phyloP scores from a whole-genome alignment of 23 red algal species.

The Cyanidium caldarium region DNA sequence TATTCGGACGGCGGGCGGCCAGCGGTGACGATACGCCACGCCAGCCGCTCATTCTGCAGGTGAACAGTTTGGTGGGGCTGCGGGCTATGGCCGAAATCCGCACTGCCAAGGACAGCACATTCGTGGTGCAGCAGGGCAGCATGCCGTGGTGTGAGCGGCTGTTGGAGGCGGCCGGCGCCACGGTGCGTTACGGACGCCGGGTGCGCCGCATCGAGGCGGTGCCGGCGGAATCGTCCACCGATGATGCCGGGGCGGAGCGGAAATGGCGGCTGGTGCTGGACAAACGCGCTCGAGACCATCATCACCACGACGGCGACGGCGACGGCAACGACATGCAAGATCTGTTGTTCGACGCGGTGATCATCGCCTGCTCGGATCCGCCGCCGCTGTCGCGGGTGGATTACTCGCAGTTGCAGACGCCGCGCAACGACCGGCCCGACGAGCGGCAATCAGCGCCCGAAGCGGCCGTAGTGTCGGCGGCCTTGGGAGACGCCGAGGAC shows the following conservation, averaged over 20 bases:
- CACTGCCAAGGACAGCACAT: neutral
- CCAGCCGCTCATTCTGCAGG: neutral
- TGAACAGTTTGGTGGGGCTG: neutral
- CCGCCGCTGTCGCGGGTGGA: neutral
- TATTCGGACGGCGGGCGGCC: neutral
- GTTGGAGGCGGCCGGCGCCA: neutral
- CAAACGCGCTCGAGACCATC: too few species aligned
- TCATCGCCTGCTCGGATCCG: neutral
- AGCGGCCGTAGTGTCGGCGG: too few species aligned
- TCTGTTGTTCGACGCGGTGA: neutral
- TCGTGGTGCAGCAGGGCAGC: neutral
- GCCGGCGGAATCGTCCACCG: neutral
- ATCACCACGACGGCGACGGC: neutral
- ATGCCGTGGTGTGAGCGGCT: neutral
- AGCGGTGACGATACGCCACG: too few species aligned
- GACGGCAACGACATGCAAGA: neutral
- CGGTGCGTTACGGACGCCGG: neutral
- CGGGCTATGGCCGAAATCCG: neutral
- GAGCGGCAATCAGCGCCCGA: too few species aligned
- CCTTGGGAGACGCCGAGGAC: too few species aligned
- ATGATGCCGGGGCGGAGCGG: neutral
- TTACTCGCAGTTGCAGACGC: neutral
- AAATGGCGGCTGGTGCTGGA: neutral
- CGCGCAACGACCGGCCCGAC: neutral
- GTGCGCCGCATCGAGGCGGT: neutral